These are phyloP conservation scores for Pseudocercospora macadamiae DNA, from an alignment of 2,329 filamentous ascomycete genomes.

Conservation along the genomic window DNA sequence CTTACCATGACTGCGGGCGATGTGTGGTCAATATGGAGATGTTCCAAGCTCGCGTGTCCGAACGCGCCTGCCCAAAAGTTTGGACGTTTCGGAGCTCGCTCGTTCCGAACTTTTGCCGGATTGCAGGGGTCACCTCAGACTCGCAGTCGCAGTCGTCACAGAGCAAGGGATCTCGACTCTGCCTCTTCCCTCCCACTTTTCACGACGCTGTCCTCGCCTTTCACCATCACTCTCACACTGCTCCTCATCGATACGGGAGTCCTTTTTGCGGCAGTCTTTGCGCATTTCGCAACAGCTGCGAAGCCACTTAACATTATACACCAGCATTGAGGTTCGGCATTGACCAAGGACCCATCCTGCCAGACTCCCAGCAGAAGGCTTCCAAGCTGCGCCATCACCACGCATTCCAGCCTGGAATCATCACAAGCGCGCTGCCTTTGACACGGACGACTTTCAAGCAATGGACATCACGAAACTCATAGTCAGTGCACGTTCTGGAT, in stretches of 20 bases:
- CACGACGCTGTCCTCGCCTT: neutral
- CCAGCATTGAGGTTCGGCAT: neutral
- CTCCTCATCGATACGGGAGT: neutral
- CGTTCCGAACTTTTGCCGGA: too few relatives aligned
- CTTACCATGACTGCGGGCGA: constrained; percentile 14
- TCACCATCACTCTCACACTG: neutral
- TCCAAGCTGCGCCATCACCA: neutral
- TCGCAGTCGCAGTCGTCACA: too few relatives aligned
- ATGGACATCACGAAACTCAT: neutral
- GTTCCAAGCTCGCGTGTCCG: constrained; percentile 2
- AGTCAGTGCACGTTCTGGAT: neutral
- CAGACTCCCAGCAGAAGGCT: neutral
- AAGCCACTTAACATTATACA: too few relatives aligned
- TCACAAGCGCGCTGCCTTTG: neutral
- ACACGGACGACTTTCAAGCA: neutral
- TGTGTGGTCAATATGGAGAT: neutral
- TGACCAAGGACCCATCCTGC: neutral
- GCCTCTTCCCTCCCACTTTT: neutral
- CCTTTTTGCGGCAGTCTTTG: neutral
- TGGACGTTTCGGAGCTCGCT: too few relatives aligned
- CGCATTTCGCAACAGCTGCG: too few relatives aligned
- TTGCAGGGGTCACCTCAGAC: too few relatives aligned
- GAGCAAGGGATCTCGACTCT: neutral
- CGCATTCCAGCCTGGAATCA: neutral
- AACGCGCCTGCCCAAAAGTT: neutral